These are phyloP conservation scores for Dendrothele bispora DNA, from an alignment of 768 basidiomycete genomes.

Conservation along the genomic window DNA sequence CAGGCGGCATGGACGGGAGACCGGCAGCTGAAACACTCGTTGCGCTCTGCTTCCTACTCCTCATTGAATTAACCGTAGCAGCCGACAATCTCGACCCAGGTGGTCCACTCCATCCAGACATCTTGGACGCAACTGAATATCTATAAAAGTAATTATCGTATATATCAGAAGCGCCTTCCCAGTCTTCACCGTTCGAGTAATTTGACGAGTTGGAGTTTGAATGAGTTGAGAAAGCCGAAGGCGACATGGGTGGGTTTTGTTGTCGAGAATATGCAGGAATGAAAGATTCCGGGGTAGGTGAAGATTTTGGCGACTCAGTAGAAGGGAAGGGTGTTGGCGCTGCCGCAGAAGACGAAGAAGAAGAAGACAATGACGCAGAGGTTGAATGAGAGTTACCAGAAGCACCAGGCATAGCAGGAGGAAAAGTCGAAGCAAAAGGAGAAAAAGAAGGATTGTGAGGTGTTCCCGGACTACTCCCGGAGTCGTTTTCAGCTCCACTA, in stretches of 20 bases:
- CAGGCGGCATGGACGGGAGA: too few relatives aligned
- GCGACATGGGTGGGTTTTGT: constrained; percentile 1
- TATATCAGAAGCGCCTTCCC: constrained; percentile 72
- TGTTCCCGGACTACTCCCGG: not conserved
- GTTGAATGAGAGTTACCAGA: not conserved
- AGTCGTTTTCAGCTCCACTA: too few relatives aligned
- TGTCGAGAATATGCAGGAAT: constrained; percentile 15
- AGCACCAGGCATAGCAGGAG: too few relatives aligned
- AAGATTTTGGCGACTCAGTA: not conserved
- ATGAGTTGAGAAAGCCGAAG: constrained; percentile 4
- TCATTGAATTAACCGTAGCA: too few relatives aligned
- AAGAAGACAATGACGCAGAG: not conserved
- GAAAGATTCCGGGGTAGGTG: constrained; percentile 29
- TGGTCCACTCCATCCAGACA: too few relatives aligned
- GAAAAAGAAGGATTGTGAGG: too few relatives aligned
- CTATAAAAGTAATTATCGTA: constrained; percentile 66
- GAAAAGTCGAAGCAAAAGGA: too few relatives aligned
- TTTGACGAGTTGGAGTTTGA: constrained; percentile 1
- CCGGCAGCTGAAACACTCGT: too few relatives aligned
- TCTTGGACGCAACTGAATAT: constrained; percentile 35
- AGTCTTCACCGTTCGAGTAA: constrained; percentile 38
- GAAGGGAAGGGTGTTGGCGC: constrained; percentile 6
- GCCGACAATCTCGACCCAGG: too few relatives aligned
- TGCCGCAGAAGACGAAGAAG: not conserved
- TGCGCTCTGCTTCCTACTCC: too few relatives aligned